Percentiles rank a stretch among this genome's conserved stretches.
phyloP scores from a whole-genome alignment of 805 yeast species.

The Metschnikowia sp. region DNA sequence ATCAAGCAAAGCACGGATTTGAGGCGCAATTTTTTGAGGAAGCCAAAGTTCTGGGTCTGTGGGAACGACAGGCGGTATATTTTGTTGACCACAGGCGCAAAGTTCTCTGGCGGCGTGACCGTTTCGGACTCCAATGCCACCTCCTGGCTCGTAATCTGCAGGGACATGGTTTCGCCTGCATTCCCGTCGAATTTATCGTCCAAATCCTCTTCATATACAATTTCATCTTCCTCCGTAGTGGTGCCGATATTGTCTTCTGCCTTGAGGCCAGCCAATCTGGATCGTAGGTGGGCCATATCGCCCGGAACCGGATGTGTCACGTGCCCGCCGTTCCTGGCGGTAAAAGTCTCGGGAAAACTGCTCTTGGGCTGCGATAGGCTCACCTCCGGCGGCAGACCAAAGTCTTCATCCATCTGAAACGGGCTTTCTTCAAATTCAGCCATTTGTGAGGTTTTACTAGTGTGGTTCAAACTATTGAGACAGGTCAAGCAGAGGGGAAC shows the following conservation, averaged over 20 bases:
- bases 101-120: constrained; percentile 81
- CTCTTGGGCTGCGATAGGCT: background rate
- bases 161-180: constrained; percentile 20
- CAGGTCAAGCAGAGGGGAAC: too few species aligned
- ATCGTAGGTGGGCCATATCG: constrained; percentile 26
- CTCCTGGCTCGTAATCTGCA: constrained; percentile 8
- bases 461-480: too few species aligned
- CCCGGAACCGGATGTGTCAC: constrained; percentile 4
- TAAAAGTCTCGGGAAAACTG: background rate
- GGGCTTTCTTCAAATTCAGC: constrained; percentile 35
- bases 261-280: constrained; percentile 26
- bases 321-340: background rate
- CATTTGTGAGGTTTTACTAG: constrained; percentile 17
- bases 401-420: constrained; percentile 45
- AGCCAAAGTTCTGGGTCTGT: constrained; percentile 73
- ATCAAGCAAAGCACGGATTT: constrained; percentile 79
- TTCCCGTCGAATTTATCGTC: constrained; percentile 38
- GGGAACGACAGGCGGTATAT: constrained; percentile 92
- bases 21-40: constrained; percentile 57
- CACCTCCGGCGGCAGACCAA: constrained; percentile 10
- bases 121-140: constrained; percentile 15
- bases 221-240: constrained; percentile 28
- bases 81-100: constrained; percentile 68
- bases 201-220: constrained; percentile 36
- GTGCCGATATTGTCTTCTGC: constrained; percentile 25